Conservation (phyloP, 129 eudicot genomes). For the Scalesia atractyloides region DNA sequence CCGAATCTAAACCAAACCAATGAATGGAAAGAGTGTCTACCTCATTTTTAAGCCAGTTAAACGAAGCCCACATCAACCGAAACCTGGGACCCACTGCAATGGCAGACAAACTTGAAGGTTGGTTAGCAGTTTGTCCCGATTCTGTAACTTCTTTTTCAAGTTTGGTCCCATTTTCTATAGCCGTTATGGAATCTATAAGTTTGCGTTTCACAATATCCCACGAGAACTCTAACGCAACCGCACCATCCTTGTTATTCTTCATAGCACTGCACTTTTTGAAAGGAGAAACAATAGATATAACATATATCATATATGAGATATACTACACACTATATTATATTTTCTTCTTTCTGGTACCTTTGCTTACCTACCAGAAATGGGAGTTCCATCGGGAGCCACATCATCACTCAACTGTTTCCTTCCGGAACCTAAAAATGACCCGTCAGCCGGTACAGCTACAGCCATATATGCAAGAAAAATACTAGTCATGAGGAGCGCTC, state of each 20-base stretch:
- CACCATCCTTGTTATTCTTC: slow-evolving; percentile 45
- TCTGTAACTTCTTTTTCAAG: slow-evolving; percentile 34
- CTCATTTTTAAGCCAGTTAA: slow-evolving; percentile 83
- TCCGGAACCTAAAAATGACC: slow-evolving; percentile 43
- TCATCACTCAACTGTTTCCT: slow-evolving; percentile 37
- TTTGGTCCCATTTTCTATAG: slow-evolving; percentile 45
- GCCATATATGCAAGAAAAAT: slow-evolving; percentile 81
- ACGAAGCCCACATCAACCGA: slow-evolving; percentile 71
- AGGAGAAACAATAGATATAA: neutral
- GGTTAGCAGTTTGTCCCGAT: slow-evolving; percentile 36
- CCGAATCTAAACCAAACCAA: slow-evolving; percentile 4
- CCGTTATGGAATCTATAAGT: slow-evolving; percentile 56
- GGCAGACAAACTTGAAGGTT: slow-evolving; percentile 74
- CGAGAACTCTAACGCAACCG: slow-evolving; percentile 46
- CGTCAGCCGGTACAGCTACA: slow-evolving; percentile 69
- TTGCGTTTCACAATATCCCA: slow-evolving; percentile 80
- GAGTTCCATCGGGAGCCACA: slow-evolving; percentile 46
- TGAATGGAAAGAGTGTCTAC: slow-evolving; percentile 39
- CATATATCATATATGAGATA: slow-evolving; percentile 5
- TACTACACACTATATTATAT: slow-evolving; percentile 22
- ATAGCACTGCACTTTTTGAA: slow-evolving; percentile 49
- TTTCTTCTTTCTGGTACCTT: slow-evolving; percentile 47
- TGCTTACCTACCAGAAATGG: slow-evolving; percentile 93
- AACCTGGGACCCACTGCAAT: slow-evolving; percentile 81
- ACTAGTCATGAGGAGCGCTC: slow-evolving; percentile 75